A percentile compares a stretch with the other conserved stretches of the same genome.
Evolutionary conservation across 202 grass and related monocot genomes (phyloP).

Genomic region (Panicum virgatum): DNA sequence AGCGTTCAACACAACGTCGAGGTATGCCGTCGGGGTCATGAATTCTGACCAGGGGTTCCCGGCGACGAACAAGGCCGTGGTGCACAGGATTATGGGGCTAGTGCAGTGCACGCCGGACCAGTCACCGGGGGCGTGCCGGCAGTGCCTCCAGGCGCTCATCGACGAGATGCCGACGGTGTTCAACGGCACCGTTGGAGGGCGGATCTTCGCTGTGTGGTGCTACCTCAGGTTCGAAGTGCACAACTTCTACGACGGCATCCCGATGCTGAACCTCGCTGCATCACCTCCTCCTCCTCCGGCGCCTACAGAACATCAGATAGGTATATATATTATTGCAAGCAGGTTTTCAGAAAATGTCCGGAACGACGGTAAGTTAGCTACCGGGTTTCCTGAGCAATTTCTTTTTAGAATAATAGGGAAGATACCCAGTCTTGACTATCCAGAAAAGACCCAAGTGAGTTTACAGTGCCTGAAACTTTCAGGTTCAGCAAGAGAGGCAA

Average conservation of each 20-base stretch:
- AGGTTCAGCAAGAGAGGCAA: no score
- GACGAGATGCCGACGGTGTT: neutral
- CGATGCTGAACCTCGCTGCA: neutral
- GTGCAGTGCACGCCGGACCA: slow-evolving; percentile 45
- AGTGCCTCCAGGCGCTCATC: neutral
- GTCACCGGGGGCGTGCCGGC: neutral
- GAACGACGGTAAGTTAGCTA: no score
- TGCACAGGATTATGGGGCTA: slow-evolving; percentile 15
- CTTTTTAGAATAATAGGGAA: no score
- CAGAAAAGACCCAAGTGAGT: no score
- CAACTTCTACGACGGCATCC: neutral
- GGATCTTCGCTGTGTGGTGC: slow-evolving; percentile 14
- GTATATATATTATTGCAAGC: no score
- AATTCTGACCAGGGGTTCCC: slow-evolving; percentile 3
- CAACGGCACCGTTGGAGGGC: neutral
- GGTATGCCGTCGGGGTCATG: slow-evolving; percentile 2
- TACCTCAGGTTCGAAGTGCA: slow-evolving; percentile 1
- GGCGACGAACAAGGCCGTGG: neutral
- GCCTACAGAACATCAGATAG: no score
- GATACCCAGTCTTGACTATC: no score
- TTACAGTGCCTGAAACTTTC: no score
- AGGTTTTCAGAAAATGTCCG: no score
- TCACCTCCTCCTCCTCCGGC: neutral
- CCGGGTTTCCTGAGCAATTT: no score
- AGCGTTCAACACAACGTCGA: slow-evolving; percentile 16